Evolutionary conservation across 768 basidiomycete genomes (phyloP), one percentile per base, ranked within the genome.

Genomic region (Boletus rex-veris): DNA sequence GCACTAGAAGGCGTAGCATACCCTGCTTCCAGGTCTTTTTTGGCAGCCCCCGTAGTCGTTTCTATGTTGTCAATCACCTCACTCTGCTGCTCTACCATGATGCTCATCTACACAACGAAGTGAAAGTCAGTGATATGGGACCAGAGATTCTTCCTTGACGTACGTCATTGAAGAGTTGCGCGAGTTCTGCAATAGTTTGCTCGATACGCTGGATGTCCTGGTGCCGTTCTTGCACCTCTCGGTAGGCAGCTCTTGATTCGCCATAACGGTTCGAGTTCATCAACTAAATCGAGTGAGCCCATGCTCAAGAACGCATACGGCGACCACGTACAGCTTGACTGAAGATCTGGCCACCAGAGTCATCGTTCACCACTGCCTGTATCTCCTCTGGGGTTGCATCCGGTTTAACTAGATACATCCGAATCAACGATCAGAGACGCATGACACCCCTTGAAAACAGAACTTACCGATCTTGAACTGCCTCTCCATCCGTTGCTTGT

Each of bases 171-270:
- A 98, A 97, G 62, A 99, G 77, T 65, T 96, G 92, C 10, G 93
- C 95, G 42, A 98, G 82, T 73, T 98, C 92, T 14, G 84, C 86
- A 42, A 99, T 75, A 10, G 95, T 98, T 73, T 82, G 81, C 71
- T 98, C 96, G 64, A 99, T 98, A 64, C 88, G 88, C 72, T 92
- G 86, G 71, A 99, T 91, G 62, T 99, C 95, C 69, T 89, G 90
- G 66, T 98, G 94, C 55, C 96, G 87, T 64, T 88, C 90, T 74
- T 98, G 96, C n/a, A 98, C 96, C 68, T 99, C 96, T 48, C 86
- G 84, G 72, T 95, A 97, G 4, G 95, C 94, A 10, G 88, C 88
- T 50, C 88, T 80, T 43, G 95, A 92, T 65, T 89, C 87, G 48
- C 88, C 93, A 62, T 88, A 90, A n/a, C 91, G 88, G 71, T 88